phyloP scores from a whole-genome alignment of 2,329 filamentous ascomycete species.

The Ceratocystis albifundus region DNA sequence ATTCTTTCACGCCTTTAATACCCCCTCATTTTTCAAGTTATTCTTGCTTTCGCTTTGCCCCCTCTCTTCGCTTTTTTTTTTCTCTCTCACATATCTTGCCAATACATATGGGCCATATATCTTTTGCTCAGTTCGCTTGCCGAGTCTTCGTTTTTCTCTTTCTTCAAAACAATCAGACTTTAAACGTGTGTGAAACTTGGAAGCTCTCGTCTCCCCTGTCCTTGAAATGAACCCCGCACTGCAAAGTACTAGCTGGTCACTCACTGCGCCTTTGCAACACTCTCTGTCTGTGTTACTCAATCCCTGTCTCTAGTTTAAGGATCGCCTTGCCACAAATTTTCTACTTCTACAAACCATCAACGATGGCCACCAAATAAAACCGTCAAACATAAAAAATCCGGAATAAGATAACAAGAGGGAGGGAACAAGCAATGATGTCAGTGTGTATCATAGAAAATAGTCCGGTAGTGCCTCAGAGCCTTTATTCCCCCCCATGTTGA shows the following conservation, averaged over 20 bases:
- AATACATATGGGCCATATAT: neutral
- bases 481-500: constrained; percentile 53
- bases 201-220: neutral
- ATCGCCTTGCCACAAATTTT: too few species aligned
- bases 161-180: neutral
- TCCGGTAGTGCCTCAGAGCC: constrained; percentile 54
- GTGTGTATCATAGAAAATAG: constrained; percentile 49
- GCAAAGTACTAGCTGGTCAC: neutral
- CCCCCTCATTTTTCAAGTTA: constrained; percentile 15
- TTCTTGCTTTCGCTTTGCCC: neutral
- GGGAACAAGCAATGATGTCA: neutral
- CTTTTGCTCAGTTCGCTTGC: neutral
- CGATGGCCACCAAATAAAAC: neutral
- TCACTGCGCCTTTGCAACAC: neutral
- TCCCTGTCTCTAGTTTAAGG: too few species aligned
- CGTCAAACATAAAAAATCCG: neutral
- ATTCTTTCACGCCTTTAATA: constrained; percentile 19
- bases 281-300: too few species aligned
- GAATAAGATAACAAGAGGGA: neutral
- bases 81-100: neutral
- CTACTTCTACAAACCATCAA: neutral
- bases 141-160: neutral
- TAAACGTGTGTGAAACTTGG: constrained; percentile 1
- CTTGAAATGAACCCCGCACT: neutral
- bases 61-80: neutral